Percentiles rank a stretch among this genome's conserved stretches.
Conservation (phyloP, 1,284 basidiomycete genomes). For the Malassezia nana region DNA sequence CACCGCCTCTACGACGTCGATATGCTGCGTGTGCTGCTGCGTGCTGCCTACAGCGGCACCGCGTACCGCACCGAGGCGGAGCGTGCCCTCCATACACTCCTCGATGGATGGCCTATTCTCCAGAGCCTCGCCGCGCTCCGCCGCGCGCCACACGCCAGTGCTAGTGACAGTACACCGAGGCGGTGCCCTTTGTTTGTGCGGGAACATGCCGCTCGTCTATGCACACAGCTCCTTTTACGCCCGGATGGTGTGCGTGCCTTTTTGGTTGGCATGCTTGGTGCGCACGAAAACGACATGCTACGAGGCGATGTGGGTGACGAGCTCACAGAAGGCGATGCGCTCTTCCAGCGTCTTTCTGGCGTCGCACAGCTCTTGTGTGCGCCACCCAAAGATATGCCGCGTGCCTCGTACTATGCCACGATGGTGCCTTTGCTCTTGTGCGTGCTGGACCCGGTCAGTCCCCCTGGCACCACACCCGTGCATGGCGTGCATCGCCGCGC, state of each 20-base stretch:
- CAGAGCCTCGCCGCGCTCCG: conserved; percentile 3
- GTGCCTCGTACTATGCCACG: conserved; percentile 19
- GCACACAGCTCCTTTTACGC: conserved; percentile 35
- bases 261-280: conserved; percentile 29
- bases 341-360: conserved; percentile 4
- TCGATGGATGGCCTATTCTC: conserved; percentile 8
- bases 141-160: conserved; percentile 2
- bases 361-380: conserved; percentile 24
- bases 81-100: background rate
- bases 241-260: conserved; percentile 38
- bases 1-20: conserved; percentile 11
- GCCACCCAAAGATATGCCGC: conserved; percentile 26
- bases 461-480: conserved; percentile 21
- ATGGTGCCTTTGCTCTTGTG: conserved; percentile 25
- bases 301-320: conserved; percentile 15
- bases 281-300: conserved; percentile 21
- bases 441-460: conserved; percentile 25
- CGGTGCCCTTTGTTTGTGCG: conserved; percentile 10
- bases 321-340: conserved; percentile 13
- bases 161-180: background rate
- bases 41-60: background rate
- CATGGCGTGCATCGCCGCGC: conserved; percentile 27
- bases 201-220: conserved; percentile 23
- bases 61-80: background rate
- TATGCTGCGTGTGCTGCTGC: conserved; percentile 9